A percentile compares a stretch with the other conserved stretches of the same genome.
These are phyloP conservation scores for Ilex aquifolium DNA, from an alignment of 257 asterid species.

Conservation along the genomic window DNA sequence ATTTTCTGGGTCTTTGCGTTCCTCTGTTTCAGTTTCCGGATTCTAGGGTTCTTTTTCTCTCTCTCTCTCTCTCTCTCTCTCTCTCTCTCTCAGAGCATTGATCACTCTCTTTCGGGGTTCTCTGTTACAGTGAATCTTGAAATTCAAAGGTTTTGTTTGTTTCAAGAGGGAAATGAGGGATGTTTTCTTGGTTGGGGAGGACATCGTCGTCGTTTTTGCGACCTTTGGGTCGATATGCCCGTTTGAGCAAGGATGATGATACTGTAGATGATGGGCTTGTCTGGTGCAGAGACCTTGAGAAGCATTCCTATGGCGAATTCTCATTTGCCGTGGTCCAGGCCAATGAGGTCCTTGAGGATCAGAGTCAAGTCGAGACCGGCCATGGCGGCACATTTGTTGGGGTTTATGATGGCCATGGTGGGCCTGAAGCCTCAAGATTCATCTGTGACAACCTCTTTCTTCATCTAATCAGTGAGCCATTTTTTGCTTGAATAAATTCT, in stretches of 20 bases:
- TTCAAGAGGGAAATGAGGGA: conserved; percentile 61
- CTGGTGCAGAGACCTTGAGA: conserved; percentile 82
- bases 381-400: conserved; percentile 61
- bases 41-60: no score
- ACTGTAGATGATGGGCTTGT: conserved; percentile 47
- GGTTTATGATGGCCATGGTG: conserved; percentile 90
- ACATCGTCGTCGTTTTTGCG: conserved; percentile 47
- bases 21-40: no score
- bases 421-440: conserved; percentile 61
- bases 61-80: no score
- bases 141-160: no score
- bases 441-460: conserved; percentile 45
- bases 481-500: neutral
- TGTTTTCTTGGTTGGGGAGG: conserved; percentile 67
- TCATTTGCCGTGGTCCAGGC: conserved; percentile 78
- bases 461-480: conserved; percentile 51
- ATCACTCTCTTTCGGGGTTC: no score
- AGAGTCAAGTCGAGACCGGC: conserved; percentile 73
- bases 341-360: conserved; percentile 61
- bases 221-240: conserved; percentile 73
- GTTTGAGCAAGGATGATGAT: conserved; percentile 61
- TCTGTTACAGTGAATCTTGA: no score
- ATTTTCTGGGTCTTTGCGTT: no score
- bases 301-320: conserved; percentile 66
- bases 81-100: no score